Evolutionary conservation across 2,329 filamentous ascomycete genomes (phyloP).

Genomic region (Ophiostoma perfectum): DNA sequence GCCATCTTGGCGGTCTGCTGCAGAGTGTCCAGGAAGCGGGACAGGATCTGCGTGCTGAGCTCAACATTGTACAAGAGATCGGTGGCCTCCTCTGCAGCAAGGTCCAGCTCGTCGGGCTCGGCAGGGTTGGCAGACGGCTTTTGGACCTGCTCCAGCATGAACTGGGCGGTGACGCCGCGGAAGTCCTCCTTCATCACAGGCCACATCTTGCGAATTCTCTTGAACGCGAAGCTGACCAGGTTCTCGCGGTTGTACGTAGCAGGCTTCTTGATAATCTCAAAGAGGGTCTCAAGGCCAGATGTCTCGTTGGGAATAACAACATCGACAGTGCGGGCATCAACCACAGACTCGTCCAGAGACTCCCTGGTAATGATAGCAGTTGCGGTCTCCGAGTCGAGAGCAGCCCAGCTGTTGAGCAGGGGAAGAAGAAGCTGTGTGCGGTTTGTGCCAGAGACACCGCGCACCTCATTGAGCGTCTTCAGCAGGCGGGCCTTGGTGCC

Average conservation of each 20-base stretch:
- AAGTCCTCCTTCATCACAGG: slow-evolving; percentile 59
- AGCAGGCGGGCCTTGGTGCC: slow-evolving; percentile 66
- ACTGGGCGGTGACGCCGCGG: slow-evolving; percentile 54
- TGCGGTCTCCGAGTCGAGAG: slow-evolving; percentile 48
- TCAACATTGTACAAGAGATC: slow-evolving; percentile 68
- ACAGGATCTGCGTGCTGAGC: slow-evolving; percentile 67
- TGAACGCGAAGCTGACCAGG: slow-evolving; percentile 62
- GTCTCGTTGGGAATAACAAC: slow-evolving; percentile 51
- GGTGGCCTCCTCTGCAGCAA: slow-evolving; percentile 55
- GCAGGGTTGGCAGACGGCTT: slow-evolving; percentile 31
- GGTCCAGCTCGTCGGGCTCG: slow-evolving; percentile 35
- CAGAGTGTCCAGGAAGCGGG: slow-evolving; percentile 66
- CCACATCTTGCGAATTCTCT: slow-evolving; percentile 68
- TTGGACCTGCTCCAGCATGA: slow-evolving; percentile 58
- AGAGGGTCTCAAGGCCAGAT: slow-evolving; percentile 47
- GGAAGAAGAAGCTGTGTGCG: slow-evolving; percentile 75
- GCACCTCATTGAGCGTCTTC: slow-evolving; percentile 65
- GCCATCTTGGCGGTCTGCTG: slow-evolving; percentile 68
- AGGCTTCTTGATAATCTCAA: slow-evolving; percentile 43
- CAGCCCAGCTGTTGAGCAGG: slow-evolving; percentile 63
- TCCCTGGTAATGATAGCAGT: slow-evolving; percentile 43
- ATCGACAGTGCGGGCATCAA: slow-evolving; percentile 43
- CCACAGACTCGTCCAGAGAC: slow-evolving; percentile 29
- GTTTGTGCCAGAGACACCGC: slow-evolving; percentile 61
- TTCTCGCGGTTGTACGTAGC: slow-evolving; percentile 41